Percentiles rank a stretch among this genome's conserved stretches.
phyloP scores from a whole-genome alignment of 495 filamentous ascomycete species.

The Halenospora varia region DNA sequence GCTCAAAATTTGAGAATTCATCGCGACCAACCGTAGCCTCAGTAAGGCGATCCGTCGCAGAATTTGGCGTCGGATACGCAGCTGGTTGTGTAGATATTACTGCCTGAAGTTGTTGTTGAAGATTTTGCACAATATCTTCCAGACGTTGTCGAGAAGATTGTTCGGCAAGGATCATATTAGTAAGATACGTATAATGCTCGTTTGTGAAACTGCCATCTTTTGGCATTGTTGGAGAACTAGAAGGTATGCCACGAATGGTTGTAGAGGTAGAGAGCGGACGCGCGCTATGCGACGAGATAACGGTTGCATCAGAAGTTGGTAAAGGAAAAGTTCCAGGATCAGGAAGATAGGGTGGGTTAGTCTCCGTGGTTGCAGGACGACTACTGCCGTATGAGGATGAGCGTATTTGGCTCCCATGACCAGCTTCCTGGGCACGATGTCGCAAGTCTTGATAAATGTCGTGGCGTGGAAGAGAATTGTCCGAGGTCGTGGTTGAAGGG shows the following conservation, averaged over 20 bases:
- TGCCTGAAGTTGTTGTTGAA: slow-evolving; percentile 36
- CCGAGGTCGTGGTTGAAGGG: slow-evolving; percentile 21
- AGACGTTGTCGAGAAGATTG: slow-evolving; percentile 43
- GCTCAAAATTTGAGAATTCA: slow-evolving; percentile 17
- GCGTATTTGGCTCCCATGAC: slow-evolving; percentile 29
- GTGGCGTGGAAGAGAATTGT: slow-evolving; percentile 26
- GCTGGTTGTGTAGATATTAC: slow-evolving; percentile 19
- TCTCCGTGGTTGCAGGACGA: slow-evolving; percentile 19
- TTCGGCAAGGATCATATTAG: slow-evolving; percentile 44
- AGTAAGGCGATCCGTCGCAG: slow-evolving; percentile 1
- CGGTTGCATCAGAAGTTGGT: slow-evolving; percentile 33
- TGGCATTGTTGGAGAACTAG: slow-evolving; percentile 36
- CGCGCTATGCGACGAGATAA: slow-evolving; percentile 25
- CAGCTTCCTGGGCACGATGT: slow-evolving; percentile 28
- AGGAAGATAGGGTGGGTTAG: slow-evolving; percentile 17
- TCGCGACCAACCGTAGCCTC: slow-evolving; percentile 22
- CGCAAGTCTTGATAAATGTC: slow-evolving; percentile 15
- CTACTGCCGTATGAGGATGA: slow-evolving; percentile 27
- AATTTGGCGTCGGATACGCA: slow-evolving; percentile 29
- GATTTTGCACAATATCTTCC: slow-evolving; percentile 45
- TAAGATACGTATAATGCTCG: slow-evolving; percentile 35
- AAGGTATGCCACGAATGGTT: slow-evolving; percentile 20
- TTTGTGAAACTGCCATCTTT: slow-evolving; percentile 26
- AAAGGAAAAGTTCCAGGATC: slow-evolving; percentile 26
- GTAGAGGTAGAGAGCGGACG: slow-evolving; percentile 26